Evolutionary conservation across 1,284 basidiomycete genomes (phyloP), one percentile per base, ranked within the genome.

Genomic region (Ganoderma lucidum): DNA sequence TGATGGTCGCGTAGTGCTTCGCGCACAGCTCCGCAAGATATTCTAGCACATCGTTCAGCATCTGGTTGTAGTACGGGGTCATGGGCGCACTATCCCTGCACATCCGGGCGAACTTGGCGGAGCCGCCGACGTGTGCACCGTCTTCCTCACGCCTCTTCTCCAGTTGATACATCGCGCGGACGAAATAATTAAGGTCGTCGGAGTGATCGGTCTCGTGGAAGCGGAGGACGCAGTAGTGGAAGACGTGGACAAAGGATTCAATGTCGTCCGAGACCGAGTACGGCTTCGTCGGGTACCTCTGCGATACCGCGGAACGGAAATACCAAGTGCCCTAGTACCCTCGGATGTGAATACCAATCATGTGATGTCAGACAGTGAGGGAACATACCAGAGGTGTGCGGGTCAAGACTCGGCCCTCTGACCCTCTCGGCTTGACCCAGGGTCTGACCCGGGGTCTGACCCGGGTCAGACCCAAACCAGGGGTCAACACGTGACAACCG

Each of bases 201-300:
- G 44, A 45, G 6, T 48, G 28, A 1, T 8, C 35, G 1, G 65
- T 66, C 23, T 23, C 14, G 37, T 60, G 58, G 45, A 51, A 66
- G n/a, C 64, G 67, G 17, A 72, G 51, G 10, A 66, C 63, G 10
- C 59, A 44, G 30, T 62, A 64, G n/a, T 41, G n/a, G 37, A 67
- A 41, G 32, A 69, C 69, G 51, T 72, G 67, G 48, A 74, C 37
- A 63, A 74, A 70, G 3, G 71, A 66, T 55, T 74, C 73, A 19
- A 74, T 39, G 60, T 74, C 73, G 42, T 74, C 73, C 8, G 62
- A 44, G 30, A 72, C 41, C 6, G 30, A n/a, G 45, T 69, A 62
- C 17, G 71, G 73, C 45, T 72, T 72, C 17, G 6, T 15, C 6
- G 73, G 73, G 44, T 64, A 72, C 12, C 15, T 62, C 41, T 64